Base-by-base conservation (phyloP, 2,329 filamentous ascomycete genomes). In the Capronia coronata region DNA sequence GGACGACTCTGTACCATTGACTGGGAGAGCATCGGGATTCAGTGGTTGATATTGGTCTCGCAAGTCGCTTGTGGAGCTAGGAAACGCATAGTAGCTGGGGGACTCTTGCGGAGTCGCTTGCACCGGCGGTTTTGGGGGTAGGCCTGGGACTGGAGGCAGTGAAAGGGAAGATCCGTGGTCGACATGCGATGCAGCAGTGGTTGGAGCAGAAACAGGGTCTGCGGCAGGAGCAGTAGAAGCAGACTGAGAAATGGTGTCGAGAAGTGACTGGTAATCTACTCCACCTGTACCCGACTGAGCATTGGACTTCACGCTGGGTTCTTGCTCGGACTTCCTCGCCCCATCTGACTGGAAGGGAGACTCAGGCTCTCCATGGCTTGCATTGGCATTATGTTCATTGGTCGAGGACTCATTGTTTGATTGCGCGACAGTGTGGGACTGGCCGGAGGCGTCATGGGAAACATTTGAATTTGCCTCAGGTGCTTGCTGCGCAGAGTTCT, bases 211-310 rank as follows among this genome's bases (percentile, higher is more conserved):
- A 42, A 61, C 27, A 44, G 48, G 56, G 35, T 62, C 61, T 43
- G 59, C 59, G 43, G 53, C 41, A 49, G 63, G 58, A 55, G 63
- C 61, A 56, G 62, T 61, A 48, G 63, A 61, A 49, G 59, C 58
- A 48, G 64, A 65, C 40, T 67, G 64, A 51, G 70, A 66, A 30
- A 74, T 65, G 59, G 72, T 74, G 64, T 74, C 71, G 60, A 75
- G 67, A 48, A 75, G 61, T 48, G 66, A 70, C 61, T 74, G 71
- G 58, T 71, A 72, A 60, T 73, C 69, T 61, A 74, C 68, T 52
- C 69, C 72, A 47, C 62, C 63, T 54, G 67, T 38, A 43, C 39
- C 32, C 23, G 48, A 34, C 22, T 46, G 47, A 38, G 46, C 30
- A 32, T 45, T 42, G 32, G 48, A 39, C 16, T 52, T 48, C 35